A percentile compares a stretch with the other conserved stretches of the same genome.
Conservation (phyloP, 306 rosid species). For the Erythrophleum fordii region DNA sequence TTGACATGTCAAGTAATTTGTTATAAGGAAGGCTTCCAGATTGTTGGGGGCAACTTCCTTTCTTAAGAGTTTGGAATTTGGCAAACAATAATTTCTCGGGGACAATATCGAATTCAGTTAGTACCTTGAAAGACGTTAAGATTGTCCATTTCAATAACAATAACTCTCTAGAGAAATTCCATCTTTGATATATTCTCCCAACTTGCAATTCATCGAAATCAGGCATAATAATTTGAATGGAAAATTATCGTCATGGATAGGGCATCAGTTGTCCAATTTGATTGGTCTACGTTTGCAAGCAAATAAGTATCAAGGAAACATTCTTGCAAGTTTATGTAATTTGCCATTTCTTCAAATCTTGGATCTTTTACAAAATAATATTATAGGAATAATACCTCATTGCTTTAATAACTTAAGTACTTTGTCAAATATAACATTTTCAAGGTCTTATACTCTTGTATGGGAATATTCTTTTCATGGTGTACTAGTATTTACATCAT, state of each 20-base stretch:
- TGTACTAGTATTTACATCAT: too few species aligned
- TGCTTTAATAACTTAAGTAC: too few species aligned
- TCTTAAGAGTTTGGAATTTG: neutral
- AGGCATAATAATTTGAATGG: constrained; percentile 28
- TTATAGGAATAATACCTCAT: too few species aligned
- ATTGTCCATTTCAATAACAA: constrained; percentile 27
- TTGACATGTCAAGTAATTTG: neutral
- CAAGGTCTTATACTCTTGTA: too few species aligned
- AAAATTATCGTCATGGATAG: constrained; percentile 20
- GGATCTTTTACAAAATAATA: too few species aligned
- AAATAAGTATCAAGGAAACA: constrained; percentile 23
- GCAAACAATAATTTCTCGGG: constrained; percentile 35
- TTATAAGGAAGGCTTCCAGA: neutral
- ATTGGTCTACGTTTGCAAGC: neutral
- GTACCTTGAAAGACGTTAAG: neutral
- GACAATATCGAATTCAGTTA: neutral
- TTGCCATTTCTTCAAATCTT: too few species aligned
- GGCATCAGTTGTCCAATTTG: neutral
- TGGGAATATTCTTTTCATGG: too few species aligned
- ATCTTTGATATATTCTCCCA: neutral
- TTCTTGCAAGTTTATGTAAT: constrained; percentile 36
- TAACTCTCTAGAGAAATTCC: constrained; percentile 17
- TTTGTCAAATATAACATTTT: too few species aligned
- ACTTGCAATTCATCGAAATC: neutral
- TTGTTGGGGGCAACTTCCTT: neutral